These are phyloP conservation scores for Metschnikowia similis DNA, from an alignment of 805 yeast genomes.

Conservation along the genomic window DNA sequence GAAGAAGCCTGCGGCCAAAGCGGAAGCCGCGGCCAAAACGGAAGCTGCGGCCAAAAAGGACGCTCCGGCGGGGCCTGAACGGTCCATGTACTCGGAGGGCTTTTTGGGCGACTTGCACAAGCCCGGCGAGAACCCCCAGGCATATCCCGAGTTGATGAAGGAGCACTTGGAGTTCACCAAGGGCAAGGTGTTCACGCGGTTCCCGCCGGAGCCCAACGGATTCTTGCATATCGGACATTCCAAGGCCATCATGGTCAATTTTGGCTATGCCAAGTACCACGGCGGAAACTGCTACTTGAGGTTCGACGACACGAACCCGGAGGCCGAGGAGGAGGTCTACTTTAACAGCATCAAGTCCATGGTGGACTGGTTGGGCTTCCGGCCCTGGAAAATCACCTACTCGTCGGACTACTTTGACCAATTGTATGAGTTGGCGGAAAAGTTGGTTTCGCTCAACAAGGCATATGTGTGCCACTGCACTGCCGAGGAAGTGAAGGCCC, in stretches of 20 bases:
- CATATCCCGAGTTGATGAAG: slow-evolving; percentile 75
- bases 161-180: slow-evolving; percentile 74
- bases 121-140: slow-evolving; percentile 94
- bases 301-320: slow-evolving; percentile 97
- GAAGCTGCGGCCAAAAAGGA: slow-evolving; percentile 15
- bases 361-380: slow-evolving; percentile 91
- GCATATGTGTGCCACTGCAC: slow-evolving; percentile 95
- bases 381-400: slow-evolving; percentile 91
- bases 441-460: slow-evolving; percentile 60
- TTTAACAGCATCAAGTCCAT: slow-evolving; percentile 79
- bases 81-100: slow-evolving; percentile 93
- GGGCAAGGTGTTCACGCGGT: slow-evolving; percentile 86
- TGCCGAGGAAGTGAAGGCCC: slow-evolving; percentile 81
- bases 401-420: slow-evolving; percentile 93
- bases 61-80: slow-evolving; percentile 20
- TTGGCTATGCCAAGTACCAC: slow-evolving; percentile 90
- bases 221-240: slow-evolving; percentile 96
- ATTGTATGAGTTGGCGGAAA: slow-evolving; percentile 85
- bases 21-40: slow-evolving; percentile 4
- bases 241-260: slow-evolving; percentile 95
- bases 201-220: slow-evolving; percentile 99
- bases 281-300: slow-evolving; percentile 88
- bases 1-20: slow-evolving; percentile 30
- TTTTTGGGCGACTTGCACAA: slow-evolving; percentile 92
- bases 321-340: slow-evolving; percentile 93